Base-by-base conservation (phyloP, 2,329 filamentous ascomycete genomes). In the Diaporthe amygdali region DNA sequence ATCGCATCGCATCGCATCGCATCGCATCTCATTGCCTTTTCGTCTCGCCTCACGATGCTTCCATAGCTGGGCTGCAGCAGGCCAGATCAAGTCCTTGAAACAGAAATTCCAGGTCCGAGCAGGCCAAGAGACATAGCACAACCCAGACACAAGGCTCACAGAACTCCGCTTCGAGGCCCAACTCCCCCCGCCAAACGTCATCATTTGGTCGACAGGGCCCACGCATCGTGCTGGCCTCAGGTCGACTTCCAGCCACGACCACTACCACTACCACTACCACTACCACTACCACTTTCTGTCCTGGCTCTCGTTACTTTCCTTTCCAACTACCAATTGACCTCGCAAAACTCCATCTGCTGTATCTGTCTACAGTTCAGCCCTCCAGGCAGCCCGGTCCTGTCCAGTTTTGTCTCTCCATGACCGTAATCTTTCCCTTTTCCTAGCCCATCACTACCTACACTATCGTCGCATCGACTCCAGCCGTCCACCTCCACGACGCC, bases 231-330 rank as follows among this genome's bases (percentile, higher is more conserved):
- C 59, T 63, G 59, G 56, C 41, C 41, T 47, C 59, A 63, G 59
- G 59, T 63, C 59, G 59, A 63, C 59, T 63, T 63, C 41, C 59
- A 63, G 52, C 52, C 52, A 55, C 32, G 32, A 51, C 27, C 27
- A n/a, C n/a, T n/a, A n/a, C n/a, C n/a, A n/a, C n/a, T n/a, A n/a
- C n/a, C n/a, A n/a, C n/a, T n/a, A n/a, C n/a, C n/a, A n/a, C n/a
- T n/a, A n/a, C n/a, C n/a, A n/a, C n/a, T n/a, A n/a, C n/a, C n/a
- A n/a, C n/a, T n/a, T n/a, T n/a, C n/a, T n/a, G n/a, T n/a, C n/a
- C n/a, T n/a, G n/a, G n/a, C n/a, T n/a, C n/a, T n/a, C n/a, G n/a
- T n/a, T n/a, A n/a, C n/a, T n/a, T n/a, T n/a, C n/a, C n/a, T n/a
- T n/a, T n/a, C n/a, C n/a, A n/a, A n/a, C 37, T 39, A 14, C 37